Conservation (phyloP, 495 filamentous ascomycete genomes). For the Astrothelium macrocarpum region DNA sequence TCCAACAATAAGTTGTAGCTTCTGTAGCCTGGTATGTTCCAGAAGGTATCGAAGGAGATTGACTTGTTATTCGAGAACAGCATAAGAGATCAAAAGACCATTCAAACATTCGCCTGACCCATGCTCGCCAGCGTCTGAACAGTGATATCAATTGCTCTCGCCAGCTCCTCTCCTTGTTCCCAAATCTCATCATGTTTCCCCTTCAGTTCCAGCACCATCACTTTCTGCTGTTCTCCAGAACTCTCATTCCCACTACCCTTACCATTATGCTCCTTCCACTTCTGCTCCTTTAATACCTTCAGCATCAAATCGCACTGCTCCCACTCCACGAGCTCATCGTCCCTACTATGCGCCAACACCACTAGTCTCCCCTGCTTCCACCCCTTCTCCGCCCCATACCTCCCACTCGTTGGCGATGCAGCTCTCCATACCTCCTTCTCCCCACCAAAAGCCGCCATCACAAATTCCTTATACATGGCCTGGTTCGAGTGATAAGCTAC, state of each 20-base stretch:
- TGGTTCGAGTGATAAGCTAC: slow-evolving; percentile 37
- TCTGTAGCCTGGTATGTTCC: background rate
- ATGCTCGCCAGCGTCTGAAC: background rate
- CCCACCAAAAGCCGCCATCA: slow-evolving; percentile 53
- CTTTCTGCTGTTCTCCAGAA: slow-evolving; percentile 5
- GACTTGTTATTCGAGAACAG: background rate
- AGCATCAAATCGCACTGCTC: slow-evolving; percentile 44
- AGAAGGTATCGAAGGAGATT: background rate
- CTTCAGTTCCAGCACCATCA: slow-evolving; percentile 37
- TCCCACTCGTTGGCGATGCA: slow-evolving; percentile 41
- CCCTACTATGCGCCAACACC: slow-evolving; percentile 49
- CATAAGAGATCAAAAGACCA: background rate
- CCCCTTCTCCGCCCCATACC: slow-evolving; percentile 30
- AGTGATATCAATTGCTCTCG: slow-evolving; percentile 21
- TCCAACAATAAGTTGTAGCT: background rate
- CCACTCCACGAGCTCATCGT: slow-evolving; percentile 52
- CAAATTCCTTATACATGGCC: slow-evolving; percentile 49
- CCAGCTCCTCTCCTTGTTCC: slow-evolving; percentile 43
- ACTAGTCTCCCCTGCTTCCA: slow-evolving; percentile 40
- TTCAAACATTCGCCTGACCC: background rate
- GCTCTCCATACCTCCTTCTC: slow-evolving; percentile 43
- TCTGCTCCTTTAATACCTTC: slow-evolving; percentile 24
- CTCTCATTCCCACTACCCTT: slow-evolving; percentile 10
- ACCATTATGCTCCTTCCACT: slow-evolving; percentile 29
- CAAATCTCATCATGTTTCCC: slow-evolving; percentile 59